These are phyloP conservation scores for Ogataea neopini DNA, from an alignment of 805 yeast species.

Conservation along the genomic window DNA sequence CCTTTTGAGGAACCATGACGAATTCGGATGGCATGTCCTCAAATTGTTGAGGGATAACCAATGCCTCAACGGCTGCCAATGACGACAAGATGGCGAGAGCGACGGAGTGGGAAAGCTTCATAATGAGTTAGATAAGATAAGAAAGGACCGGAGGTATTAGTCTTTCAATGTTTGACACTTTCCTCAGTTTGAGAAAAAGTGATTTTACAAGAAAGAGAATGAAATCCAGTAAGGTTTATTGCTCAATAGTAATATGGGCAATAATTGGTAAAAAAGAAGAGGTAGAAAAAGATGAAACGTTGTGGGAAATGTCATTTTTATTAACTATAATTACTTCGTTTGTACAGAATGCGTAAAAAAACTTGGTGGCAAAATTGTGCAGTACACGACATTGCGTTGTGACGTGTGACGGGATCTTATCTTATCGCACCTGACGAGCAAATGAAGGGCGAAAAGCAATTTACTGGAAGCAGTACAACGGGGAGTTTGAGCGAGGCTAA, in stretches of 20 bases:
- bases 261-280: not conserved
- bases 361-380: conserved; percentile 4
- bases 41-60: conserved; percentile 55
- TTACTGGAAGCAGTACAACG: too few relatives aligned
- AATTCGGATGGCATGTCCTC: conserved; percentile 23
- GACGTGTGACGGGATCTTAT: conserved; percentile 4
- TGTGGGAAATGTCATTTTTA: not conserved
- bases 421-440: conserved; percentile 2
- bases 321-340: not conserved
- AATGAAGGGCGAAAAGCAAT: not conserved
- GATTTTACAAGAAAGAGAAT: not conserved
- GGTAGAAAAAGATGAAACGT: conserved; percentile 3
- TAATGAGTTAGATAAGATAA: conserved; percentile 7
- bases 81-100: conserved; percentile 30
- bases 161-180: not conserved
- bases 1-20: conserved; percentile 13
- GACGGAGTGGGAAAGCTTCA: conserved; percentile 24
- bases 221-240: not conserved
- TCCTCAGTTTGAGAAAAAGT: not conserved
- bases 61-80: conserved; percentile 42
- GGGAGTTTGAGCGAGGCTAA: too few relatives aligned
- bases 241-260: conserved; percentile 1
- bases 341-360: not conserved
- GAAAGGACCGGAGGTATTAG: not conserved
- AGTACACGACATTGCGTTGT: conserved; percentile 3